Evolutionary conservation across 2,329 filamentous ascomycete species (phyloP).

Genomic region (Cladosporium sp.): DNA sequence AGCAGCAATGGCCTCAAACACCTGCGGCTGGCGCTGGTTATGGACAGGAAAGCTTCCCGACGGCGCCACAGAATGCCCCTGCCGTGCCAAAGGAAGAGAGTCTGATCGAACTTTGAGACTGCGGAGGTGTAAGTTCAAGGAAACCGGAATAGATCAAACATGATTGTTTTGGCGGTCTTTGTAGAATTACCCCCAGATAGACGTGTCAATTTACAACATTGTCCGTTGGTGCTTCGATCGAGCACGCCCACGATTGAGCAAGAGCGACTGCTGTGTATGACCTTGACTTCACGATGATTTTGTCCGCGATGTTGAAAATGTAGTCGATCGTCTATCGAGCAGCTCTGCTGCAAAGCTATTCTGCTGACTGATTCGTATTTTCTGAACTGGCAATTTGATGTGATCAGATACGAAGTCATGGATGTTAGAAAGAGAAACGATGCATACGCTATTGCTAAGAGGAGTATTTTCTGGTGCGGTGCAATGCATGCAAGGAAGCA

Average conservation of each 20-base stretch:
- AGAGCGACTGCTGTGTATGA: background rate
- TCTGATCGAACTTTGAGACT: slow-evolving; percentile 36
- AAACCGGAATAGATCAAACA: background rate
- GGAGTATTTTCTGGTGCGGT: background rate
- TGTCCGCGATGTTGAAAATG: background rate
- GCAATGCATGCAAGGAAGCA: background rate
- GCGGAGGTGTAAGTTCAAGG: background rate
- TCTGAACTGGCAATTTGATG: background rate
- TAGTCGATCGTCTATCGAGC: background rate
- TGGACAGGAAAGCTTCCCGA: slow-evolving; percentile 37
- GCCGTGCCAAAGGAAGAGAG: slow-evolving; percentile 37
- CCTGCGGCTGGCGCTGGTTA: slow-evolving; percentile 35
- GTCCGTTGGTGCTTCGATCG: background rate
- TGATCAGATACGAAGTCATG: background rate
- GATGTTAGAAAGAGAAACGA: background rate
- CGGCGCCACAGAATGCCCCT: slow-evolving; percentile 36
- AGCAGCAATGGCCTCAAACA: slow-evolving; percentile 34
- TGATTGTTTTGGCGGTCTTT: background rate
- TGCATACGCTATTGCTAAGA: background rate
- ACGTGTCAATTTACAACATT: background rate
- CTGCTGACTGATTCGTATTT: background rate
- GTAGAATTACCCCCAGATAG: background rate
- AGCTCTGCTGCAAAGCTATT: background rate
- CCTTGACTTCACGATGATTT: no score
- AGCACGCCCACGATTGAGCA: background rate